These are phyloP conservation scores for Massariosphaeria phaeospora DNA, from an alignment of 495 filamentous ascomycete genomes.

Conservation along the genomic window DNA sequence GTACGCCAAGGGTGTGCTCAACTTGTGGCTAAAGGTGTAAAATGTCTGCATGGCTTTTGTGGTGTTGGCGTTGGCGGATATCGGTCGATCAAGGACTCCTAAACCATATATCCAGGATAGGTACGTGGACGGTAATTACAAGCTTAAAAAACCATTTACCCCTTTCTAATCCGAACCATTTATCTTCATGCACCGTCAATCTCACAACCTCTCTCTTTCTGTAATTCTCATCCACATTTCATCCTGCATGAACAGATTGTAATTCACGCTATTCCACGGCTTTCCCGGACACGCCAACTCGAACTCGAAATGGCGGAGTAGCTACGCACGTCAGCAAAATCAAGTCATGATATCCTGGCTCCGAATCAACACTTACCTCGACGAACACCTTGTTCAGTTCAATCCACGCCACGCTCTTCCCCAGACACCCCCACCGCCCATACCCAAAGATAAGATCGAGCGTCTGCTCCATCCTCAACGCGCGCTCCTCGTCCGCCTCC, in stretches of 20 bases:
- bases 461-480: conserved; percentile 21
- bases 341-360: no score
- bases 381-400: conserved; percentile 30
- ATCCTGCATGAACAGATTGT: conserved; percentile 14
- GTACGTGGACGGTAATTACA: conserved; percentile 1
- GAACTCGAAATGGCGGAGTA: conserved; percentile 53
- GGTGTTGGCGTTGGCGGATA: conserved; percentile 9
- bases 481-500: conserved; percentile 25
- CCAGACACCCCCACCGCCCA: conserved; percentile 28
- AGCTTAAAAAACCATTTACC: not conserved
- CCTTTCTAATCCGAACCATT: not conserved
- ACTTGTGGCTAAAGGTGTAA: conserved; percentile 81
- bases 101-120: conserved; percentile 13
- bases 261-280: conserved; percentile 39
- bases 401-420: conserved; percentile 24
- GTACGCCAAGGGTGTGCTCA: conserved; percentile 89
- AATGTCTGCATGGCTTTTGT: not conserved
- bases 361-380: no score
- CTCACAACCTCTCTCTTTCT: not conserved
- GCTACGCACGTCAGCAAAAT: no score
- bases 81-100: no score
- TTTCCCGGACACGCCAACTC: conserved; percentile 46
- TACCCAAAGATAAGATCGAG: conserved; percentile 31
- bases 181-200: no score
- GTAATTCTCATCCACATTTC: conserved; percentile 10